Percentiles rank a stretch among this genome's conserved stretches.
Evolutionary conservation across 2,329 filamentous ascomycete species (phyloP).

Genomic region (Phaeomoniella chlamydospora): DNA sequence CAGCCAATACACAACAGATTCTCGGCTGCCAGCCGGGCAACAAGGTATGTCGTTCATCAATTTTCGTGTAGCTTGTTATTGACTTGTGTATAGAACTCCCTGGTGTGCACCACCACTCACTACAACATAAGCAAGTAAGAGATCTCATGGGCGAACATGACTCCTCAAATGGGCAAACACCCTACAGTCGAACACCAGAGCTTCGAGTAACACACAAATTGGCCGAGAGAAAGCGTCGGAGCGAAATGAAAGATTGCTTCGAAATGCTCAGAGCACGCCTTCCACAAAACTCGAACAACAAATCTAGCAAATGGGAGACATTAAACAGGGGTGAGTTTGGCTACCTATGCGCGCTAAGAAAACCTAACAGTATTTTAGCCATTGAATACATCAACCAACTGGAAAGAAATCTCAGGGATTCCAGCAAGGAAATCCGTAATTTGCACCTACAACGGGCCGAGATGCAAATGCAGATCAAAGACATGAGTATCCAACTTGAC

Average conservation of each 20-base stretch:
- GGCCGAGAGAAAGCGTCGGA: conserved; percentile 34
- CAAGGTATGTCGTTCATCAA: conserved; percentile 21
- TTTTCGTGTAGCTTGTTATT: conserved; percentile 1
- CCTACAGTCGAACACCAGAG: conserved; percentile 35
- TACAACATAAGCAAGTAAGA: conserved; percentile 33
- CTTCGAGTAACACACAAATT: conserved; percentile 34
- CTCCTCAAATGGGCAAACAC: conserved; percentile 23
- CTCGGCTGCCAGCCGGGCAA: conserved; percentile 33
- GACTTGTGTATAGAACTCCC: conserved; percentile 22
- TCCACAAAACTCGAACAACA: conserved; percentile 31
- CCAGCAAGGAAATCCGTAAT: conserved; percentile 21
- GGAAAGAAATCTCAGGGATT: conserved; percentile 23
- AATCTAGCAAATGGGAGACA: conserved; percentile 38
- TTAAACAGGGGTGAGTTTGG: conserved; percentile 25
- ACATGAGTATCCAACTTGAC: conserved; percentile 17
- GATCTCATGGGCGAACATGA: conserved; percentile 31
- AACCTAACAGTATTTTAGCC: conserved; percentile 14
- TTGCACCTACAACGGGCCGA: conserved; percentile 14
- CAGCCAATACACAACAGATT: conserved; percentile 38
- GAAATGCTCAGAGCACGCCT: conserved; percentile 28
- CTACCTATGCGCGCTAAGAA: not conserved
- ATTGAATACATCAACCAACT: conserved; percentile 33
- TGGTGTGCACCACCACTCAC: conserved; percentile 29
- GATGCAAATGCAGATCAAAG: conserved; percentile 16
- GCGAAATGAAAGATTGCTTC: conserved; percentile 38